phyloP scores from a whole-genome alignment of 148 eudicot species.

The Suaeda aralocaspica region DNA sequence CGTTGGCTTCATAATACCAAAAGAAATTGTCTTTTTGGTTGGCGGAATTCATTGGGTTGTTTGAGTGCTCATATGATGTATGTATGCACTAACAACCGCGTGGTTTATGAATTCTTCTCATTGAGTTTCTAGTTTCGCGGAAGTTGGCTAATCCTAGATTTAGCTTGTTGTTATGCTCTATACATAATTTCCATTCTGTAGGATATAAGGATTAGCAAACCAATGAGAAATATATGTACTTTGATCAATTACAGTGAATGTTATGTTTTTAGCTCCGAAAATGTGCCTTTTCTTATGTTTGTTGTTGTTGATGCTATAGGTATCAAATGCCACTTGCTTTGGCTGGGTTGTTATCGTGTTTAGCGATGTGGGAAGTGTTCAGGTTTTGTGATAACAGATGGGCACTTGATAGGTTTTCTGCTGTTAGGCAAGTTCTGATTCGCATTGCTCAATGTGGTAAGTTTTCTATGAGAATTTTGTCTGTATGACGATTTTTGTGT shows the following conservation, averaged over 20 bases:
- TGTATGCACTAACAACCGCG: too few species aligned
- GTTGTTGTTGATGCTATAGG: constrained; percentile 34
- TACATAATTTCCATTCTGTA: too few species aligned
- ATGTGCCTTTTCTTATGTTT: neutral
- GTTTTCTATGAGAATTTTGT: constrained; percentile 21
- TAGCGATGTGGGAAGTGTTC: constrained; percentile 76
- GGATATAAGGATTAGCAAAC: too few species aligned
- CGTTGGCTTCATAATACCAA: too few species aligned
- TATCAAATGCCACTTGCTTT: constrained; percentile 87
- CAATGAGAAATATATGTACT: too few species aligned
- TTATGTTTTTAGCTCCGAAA: neutral
- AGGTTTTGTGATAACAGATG: constrained; percentile 55
- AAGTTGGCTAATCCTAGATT: too few species aligned
- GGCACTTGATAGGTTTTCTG: constrained; percentile 51
- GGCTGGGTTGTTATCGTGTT: constrained; percentile 65
- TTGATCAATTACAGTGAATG: neutral
- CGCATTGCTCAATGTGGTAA: constrained; percentile 69
- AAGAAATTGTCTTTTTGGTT: too few species aligned
- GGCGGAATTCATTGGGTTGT: too few species aligned
- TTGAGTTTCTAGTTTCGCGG: too few species aligned
- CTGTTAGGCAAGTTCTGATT: constrained; percentile 42
- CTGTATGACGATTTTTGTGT: neutral
- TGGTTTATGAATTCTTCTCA: too few species aligned
- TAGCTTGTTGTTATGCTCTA: too few species aligned
- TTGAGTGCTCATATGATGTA: too few species aligned